Evolutionary conservation across 2,329 filamentous ascomycete species (phyloP), one percentile per base, ranked within the genome.

Genomic region (Incumbomyces delicatus): DNA sequence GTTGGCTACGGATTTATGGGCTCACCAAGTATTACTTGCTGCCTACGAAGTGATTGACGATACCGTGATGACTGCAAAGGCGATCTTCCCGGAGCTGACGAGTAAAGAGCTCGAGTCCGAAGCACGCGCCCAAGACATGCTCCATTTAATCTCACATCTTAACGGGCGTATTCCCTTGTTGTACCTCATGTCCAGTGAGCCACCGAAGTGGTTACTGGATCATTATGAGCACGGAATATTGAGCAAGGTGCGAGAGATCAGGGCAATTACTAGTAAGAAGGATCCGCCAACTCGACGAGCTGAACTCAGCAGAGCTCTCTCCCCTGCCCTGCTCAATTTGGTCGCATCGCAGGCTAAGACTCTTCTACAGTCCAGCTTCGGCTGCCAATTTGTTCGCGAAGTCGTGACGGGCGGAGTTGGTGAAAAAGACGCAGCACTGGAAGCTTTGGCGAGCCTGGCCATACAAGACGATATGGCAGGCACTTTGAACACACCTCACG

Each of bases 21-120:
- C 81, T 1, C 87, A 95, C 61, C 74, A 83, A 52, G 77, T 96
- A 45, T 78, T 98, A 30, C 74, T 96, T 46, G 76, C 88, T 1
- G 87, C 87, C 1, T 88, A 89, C 62, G 92, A 96, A 58, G 82
- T 95, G 41, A 81, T 95, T 41, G 92, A 98, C 58, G 92, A 98
- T 63, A 98, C 92, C 8, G 89, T 94, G 54, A 74, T 95, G 60
- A 86, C 81, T 2, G 75, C 81, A 42, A 96, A 94, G 69, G 75
- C 85, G 29, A 85, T 98, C 54, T 87, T 95, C 65, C 75, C 86
- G 0, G 90, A 96, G 65, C 73, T 98, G 11, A 68, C 95, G 14
- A 85, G 82, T 52, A 85, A 86, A 59, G 78, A 80, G 30, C 53
- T 61, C 3, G 48, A 58, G 13, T 56, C 56, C 40, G 63, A 69